phyloP scores from a whole-genome alignment of 148 eudicot species.

The Bassia scoparia region DNA sequence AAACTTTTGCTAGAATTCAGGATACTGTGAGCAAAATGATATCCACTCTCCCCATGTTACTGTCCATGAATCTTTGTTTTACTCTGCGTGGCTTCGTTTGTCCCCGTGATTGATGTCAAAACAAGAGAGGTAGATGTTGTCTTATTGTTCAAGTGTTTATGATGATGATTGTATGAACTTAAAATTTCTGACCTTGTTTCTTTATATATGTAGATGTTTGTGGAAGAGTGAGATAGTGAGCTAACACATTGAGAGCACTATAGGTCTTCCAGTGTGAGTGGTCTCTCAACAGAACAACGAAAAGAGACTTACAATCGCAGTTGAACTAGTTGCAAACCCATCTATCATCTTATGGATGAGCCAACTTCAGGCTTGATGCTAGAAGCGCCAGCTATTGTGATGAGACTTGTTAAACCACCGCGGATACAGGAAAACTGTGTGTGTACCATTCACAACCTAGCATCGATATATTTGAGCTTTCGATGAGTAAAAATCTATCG shows the following conservation, averaged over 20 bases:
- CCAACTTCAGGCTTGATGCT: constrained; percentile 86
- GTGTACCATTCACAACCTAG: constrained; percentile 84
- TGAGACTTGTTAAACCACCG: constrained; percentile 77
- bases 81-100: constrained; percentile 77
- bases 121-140: constrained; percentile 50
- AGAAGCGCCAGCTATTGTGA: constrained; percentile 82
- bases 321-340: constrained; percentile 79
- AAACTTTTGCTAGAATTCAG: constrained; percentile 77
- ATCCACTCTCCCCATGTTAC: constrained; percentile 85
- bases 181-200: neutral
- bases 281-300: constrained; percentile 75
- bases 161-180: too few relatives aligned
- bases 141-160: neutral
- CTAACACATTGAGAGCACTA: constrained; percentile 45
- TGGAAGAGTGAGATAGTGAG: constrained; percentile 67
- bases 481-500: constrained; percentile 48
- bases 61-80: constrained; percentile 65
- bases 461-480: constrained; percentile 84
- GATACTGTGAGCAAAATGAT: constrained; percentile 87
- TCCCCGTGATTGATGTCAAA: constrained; percentile 44
- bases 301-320: constrained; percentile 77
- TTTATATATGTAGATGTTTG: constrained; percentile 42
- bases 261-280: constrained; percentile 68
- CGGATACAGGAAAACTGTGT: constrained; percentile 84
- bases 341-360: constrained; percentile 86